These are phyloP conservation scores for Astrephomene gubernaculifera DNA, from an alignment of 139 green algal genomes.

Conservation along the genomic window DNA sequence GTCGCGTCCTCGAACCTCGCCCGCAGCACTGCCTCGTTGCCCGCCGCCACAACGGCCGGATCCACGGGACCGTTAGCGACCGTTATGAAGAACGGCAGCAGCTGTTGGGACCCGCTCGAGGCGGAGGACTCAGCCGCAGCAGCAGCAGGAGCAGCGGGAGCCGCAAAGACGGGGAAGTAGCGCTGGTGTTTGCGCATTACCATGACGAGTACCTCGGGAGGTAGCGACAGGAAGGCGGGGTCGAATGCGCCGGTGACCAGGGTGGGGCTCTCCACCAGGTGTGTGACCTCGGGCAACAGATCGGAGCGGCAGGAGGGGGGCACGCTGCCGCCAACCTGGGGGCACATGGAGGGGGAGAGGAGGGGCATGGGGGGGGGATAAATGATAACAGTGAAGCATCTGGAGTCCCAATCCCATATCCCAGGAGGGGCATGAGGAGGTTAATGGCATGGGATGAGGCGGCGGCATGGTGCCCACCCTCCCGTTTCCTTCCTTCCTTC, in stretches of 20 bases:
- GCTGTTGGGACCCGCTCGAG: too few relatives aligned
- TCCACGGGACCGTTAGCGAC: conserved; percentile 95
- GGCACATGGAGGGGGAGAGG: too few relatives aligned
- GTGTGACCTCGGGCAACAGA: conserved; percentile 87
- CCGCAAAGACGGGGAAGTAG: conserved; percentile 95
- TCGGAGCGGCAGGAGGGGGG: conserved; percentile 68
- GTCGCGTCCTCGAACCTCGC: conserved; percentile 97
- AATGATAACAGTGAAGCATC: too few relatives aligned
- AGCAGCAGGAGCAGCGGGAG: too few relatives aligned
- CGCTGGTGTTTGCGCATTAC: conserved; percentile 99
- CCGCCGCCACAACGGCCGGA: conserved; percentile 72
- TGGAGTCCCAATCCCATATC: too few relatives aligned
- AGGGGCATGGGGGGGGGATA: too few relatives aligned
- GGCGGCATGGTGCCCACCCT: too few relatives aligned
- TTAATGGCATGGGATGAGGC: too few relatives aligned
- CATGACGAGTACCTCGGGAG: conserved; percentile 95
- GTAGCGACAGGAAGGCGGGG: conserved; percentile 88
- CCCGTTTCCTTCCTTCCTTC: too few relatives aligned
- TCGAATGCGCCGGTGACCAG: conserved; percentile 88
- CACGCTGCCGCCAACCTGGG: conserved; percentile 60
- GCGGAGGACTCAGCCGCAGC: too few relatives aligned
- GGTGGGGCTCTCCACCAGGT: conserved; percentile 93
- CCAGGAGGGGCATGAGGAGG: too few relatives aligned
- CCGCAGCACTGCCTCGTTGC: conserved; percentile 96
- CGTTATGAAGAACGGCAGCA: conserved; percentile 94